Percentiles rank a stretch among this genome's conserved stretches.
These are phyloP conservation scores for Eleusine indica DNA, from an alignment of 176 grass and related monocot genomes.

Conservation along the genomic window DNA sequence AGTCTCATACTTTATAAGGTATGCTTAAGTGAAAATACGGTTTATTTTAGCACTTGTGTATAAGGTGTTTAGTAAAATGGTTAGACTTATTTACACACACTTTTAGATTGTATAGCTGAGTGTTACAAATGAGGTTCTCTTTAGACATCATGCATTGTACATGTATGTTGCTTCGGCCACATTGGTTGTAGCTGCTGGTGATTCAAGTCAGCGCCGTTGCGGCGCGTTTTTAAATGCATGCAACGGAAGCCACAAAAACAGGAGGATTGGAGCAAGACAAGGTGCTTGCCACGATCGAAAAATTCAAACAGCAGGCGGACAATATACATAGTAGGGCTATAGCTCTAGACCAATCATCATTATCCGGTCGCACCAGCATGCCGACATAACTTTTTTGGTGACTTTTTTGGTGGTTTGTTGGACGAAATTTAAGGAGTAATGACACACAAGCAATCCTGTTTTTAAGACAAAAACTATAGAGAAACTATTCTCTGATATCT, in stretches of 20 bases:
- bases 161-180: too few species aligned
- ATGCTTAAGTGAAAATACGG: too few species aligned
- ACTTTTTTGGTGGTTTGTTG: neutral
- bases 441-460: neutral
- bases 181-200: slow-evolving; percentile 11
- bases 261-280: slow-evolving; percentile 47
- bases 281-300: slow-evolving; percentile 6
- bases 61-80: too few species aligned
- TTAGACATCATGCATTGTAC: neutral
- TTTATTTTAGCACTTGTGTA: too few species aligned
- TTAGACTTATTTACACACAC: too few species aligned
- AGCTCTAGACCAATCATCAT: slow-evolving; percentile 42
- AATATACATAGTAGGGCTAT: slow-evolving; percentile 8
- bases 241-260: slow-evolving; percentile 32
- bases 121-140: too few species aligned
- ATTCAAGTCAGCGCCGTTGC: slow-evolving; percentile 47
- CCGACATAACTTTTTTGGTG: neutral
- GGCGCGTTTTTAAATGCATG: slow-evolving; percentile 1
- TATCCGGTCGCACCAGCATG: neutral
- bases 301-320: neutral
- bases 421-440: neutral
- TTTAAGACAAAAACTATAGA: neutral
- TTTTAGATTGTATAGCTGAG: too few species aligned
- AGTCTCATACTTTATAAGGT: too few species aligned
- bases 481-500: neutral